These are phyloP conservation scores for Termitomyces sp. DNA, from an alignment of 768 basidiomycete genomes.

Conservation along the genomic window DNA sequence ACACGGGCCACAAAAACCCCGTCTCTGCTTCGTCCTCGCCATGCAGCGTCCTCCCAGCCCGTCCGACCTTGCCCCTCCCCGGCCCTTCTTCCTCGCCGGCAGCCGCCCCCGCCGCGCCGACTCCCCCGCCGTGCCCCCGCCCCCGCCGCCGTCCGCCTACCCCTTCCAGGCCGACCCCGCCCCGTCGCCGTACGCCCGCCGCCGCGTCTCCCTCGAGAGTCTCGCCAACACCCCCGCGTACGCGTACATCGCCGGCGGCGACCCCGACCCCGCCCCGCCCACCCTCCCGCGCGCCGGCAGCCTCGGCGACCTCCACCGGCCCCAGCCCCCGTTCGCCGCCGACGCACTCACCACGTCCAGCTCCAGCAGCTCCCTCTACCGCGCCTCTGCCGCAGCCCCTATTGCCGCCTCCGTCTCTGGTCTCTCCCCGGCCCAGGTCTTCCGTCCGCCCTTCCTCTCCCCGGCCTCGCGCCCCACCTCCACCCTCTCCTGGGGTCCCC, in stretches of 20 bases:
- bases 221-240: constrained; percentile 18
- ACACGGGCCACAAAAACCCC: neutral
- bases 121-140: constrained; percentile 23
- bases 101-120: neutral
- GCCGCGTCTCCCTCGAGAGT: constrained; percentile 40
- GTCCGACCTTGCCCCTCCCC: neutral
- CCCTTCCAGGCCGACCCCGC: constrained; percentile 69
- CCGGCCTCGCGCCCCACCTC: constrained; percentile 64
- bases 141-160: constrained; percentile 28
- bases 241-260: constrained; percentile 18
- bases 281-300: constrained; percentile 17
- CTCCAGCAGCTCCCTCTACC: constrained; percentile 34
- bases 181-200: constrained; percentile 33
- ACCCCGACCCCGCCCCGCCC: neutral
- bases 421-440: constrained; percentile 43
- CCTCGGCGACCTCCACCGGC: constrained; percentile 26
- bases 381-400: constrained; percentile 36
- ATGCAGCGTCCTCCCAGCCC: no score
- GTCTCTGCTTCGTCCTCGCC: neutral
- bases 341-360: constrained; percentile 4
- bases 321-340: constrained; percentile 18
- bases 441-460: constrained; percentile 66
- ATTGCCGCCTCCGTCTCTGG: constrained; percentile 17
- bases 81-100: constrained; percentile 1
- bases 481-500: constrained; percentile 47